phyloP scores from a whole-genome alignment of 306 rosid genomes.

The Acacia acuminata region DNA sequence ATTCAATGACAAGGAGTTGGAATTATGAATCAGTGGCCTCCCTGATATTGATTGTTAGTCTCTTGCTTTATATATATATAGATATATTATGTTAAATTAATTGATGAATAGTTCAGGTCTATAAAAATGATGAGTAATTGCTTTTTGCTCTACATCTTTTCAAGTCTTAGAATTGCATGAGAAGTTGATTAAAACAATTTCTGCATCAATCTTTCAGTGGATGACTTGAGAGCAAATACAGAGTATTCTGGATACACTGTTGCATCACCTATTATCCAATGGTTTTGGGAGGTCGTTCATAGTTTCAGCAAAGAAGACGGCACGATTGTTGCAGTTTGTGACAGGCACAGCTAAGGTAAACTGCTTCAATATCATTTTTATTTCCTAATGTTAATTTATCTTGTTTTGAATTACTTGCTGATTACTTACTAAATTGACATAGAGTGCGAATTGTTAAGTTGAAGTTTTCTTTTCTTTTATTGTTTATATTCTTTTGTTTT shows the following conservation, averaged over 20 bases:
- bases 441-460: no score
- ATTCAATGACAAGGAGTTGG: constrained; percentile 91
- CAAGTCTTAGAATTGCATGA: background rate
- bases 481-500: no score
- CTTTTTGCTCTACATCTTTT: background rate
- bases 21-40: constrained; percentile 89
- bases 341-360: constrained; percentile 98
- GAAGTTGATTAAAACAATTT: constrained; percentile 28
- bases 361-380: constrained; percentile 6
- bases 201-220: constrained; percentile 64
- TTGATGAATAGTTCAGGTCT: background rate
- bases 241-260: constrained; percentile 92
- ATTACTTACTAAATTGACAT: no score
- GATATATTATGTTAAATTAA: background rate
- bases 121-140: background rate
- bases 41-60: constrained; percentile 94
- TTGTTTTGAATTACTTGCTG: no score
- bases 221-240: constrained; percentile 93
- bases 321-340: constrained; percentile 96
- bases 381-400: no score
- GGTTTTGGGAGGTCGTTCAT: constrained; percentile 98
- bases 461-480: no score
- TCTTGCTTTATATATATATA: background rate
- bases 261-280: constrained; percentile 84
- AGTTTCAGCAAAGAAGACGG: constrained; percentile 94